Evolutionary conservation across 2,329 filamentous ascomycete species (phyloP).

Genomic region (Calycina marina): DNA sequence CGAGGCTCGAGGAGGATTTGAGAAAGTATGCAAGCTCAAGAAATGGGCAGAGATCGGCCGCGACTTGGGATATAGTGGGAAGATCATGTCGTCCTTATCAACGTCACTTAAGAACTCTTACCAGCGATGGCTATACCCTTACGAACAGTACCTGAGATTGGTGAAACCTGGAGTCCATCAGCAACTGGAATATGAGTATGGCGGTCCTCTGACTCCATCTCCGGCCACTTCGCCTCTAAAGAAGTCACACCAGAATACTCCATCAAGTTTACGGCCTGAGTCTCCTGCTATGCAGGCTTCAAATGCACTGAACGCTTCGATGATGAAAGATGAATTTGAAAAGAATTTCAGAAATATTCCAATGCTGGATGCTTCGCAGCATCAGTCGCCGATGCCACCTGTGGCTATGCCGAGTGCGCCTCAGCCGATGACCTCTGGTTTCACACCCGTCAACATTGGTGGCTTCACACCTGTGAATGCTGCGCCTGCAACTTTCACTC

Average conservation of each 20-base stretch:
- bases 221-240: conserved; percentile 65
- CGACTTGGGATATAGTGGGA: conserved; percentile 93
- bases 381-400: conserved; percentile 18
- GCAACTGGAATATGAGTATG: conserved; percentile 83
- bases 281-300: conserved; percentile 52
- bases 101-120: conserved; percentile 98
- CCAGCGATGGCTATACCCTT: conserved; percentile 90
- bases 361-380: conserved; percentile 18
- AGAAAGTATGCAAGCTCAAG: conserved; percentile 91
- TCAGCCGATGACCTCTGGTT: conserved; percentile 18
- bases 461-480: conserved; percentile 55
- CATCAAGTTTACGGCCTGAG: conserved; percentile 41
- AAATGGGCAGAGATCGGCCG: conserved; percentile 98
- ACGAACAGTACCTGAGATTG: conserved; percentile 82
- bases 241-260: conserved; percentile 44
- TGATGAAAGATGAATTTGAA: conserved; percentile 29
- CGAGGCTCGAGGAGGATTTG: conserved; percentile 85
- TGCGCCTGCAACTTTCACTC: conserved; percentile 35
- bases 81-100: conserved; percentile 98
- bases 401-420: conserved; percentile 7
- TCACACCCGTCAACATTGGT: conserved; percentile 30
- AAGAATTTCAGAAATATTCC: conserved; percentile 22
- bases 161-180: conserved; percentile 96
- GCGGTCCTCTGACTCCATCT: conserved; percentile 71
- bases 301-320: conserved; percentile 38